Evolutionary conservation across 371 early-diverging fungal species (phyloP).

Genomic region (Haplosporangium sp.): DNA sequence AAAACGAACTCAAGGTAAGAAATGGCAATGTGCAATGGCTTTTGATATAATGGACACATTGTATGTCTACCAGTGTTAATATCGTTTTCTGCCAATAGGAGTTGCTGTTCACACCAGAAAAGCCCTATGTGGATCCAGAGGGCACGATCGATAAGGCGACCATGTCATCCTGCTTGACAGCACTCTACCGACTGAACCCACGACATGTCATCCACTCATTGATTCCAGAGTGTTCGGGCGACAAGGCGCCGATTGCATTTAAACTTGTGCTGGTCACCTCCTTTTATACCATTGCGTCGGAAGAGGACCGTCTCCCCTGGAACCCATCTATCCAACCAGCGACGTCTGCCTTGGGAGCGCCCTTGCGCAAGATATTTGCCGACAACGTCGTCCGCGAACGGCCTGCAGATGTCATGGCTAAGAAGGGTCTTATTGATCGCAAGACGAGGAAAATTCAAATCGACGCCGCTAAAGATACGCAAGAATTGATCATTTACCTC

Average conservation of each 20-base stretch:
- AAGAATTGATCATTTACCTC: conserved; percentile 79
- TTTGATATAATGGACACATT: too few relatives aligned
- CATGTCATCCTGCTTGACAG: conserved; percentile 80
- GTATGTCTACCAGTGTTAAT: not conserved
- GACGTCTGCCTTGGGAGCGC: conserved; percentile 74
- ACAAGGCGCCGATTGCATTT: conserved; percentile 75
- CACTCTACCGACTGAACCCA: conserved; percentile 81
- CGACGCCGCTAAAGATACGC: conserved; percentile 68
- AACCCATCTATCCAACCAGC: conserved; percentile 76
- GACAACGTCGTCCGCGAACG: conserved; percentile 63
- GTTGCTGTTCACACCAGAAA: conserved; percentile 72
- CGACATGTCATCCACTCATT: conserved; percentile 72
- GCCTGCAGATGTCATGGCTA: conserved; percentile 34
- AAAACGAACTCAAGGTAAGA: conserved; percentile 74
- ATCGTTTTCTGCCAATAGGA: conserved; percentile 42
- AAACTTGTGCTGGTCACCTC: conserved; percentile 82
- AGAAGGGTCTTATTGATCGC: conserved; percentile 29
- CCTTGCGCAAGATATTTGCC: conserved; percentile 77
- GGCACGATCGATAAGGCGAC: conserved; percentile 70
- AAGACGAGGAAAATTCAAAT: conserved; percentile 57
- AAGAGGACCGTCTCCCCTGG: conserved; percentile 79
- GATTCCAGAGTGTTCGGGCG: conserved; percentile 76
- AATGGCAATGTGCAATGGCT: too few relatives aligned
- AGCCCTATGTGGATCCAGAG: conserved; percentile 66
- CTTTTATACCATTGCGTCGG: conserved; percentile 77